phyloP scores from a whole-genome alignment of 441 rosid genomes.

The Euphorbia schlechtendalii region DNA sequence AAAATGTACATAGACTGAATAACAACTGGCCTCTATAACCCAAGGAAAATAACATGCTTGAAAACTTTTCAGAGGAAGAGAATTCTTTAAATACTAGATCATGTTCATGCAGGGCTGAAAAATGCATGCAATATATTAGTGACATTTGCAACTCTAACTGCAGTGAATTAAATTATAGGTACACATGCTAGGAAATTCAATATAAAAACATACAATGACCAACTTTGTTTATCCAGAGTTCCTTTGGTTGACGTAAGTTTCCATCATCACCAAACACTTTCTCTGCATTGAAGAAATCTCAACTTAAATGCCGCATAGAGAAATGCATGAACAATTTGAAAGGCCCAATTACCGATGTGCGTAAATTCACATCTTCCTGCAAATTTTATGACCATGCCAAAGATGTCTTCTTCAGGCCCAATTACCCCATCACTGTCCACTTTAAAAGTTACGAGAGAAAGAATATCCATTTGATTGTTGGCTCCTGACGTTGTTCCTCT shows the following conservation, averaged over 20 bases:
- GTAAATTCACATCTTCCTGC: constrained; percentile 70
- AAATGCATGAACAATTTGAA: too few species aligned
- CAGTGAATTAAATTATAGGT: background rate
- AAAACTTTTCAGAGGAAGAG: constrained; percentile 57
- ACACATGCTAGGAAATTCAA: constrained; percentile 4
- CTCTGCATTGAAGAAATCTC: too few species aligned
- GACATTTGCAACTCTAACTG: background rate
- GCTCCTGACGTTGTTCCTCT: constrained; percentile 76
- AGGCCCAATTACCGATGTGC: too few species aligned
- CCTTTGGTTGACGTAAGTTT: constrained; percentile 64
- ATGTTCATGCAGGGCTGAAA: constrained; percentile 81
- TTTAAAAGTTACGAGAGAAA: constrained; percentile 80
- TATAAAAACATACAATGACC: constrained; percentile 70
- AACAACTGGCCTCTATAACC: constrained; percentile 69
- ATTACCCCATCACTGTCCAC: constrained; percentile 48
- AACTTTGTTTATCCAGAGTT: constrained; percentile 87
- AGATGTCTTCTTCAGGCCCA: constrained; percentile 61
- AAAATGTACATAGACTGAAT: constrained; percentile 94
- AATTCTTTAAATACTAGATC: constrained; percentile 73
- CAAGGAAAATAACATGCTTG: constrained; percentile 54
- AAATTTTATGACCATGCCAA: constrained; percentile 58
- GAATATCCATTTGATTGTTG: constrained; percentile 79
- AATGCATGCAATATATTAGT: constrained; percentile 11
- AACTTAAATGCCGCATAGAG: too few species aligned
- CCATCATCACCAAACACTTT: constrained; percentile 82